These are phyloP conservation scores for Clarireedia sp. DNA, from an alignment of 2,329 filamentous ascomycete genomes.

Conservation along the genomic window DNA sequence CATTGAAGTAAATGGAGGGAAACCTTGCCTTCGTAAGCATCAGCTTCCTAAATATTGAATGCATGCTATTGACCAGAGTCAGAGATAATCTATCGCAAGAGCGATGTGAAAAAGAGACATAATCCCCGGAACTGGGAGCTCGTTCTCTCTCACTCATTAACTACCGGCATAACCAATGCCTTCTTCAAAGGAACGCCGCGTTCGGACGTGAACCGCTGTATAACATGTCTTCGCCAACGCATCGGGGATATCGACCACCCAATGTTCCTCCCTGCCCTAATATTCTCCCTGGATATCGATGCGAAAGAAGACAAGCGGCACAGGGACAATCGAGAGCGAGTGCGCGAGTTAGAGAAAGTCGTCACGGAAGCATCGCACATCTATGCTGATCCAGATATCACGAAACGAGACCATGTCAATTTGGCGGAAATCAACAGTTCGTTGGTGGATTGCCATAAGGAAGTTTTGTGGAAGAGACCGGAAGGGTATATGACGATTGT, in stretches of 20 bases:
- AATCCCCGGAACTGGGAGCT: conserved; percentile 58
- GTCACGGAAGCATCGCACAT: conserved; percentile 48
- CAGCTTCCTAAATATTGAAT: neutral
- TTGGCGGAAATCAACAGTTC: conserved; percentile 54
- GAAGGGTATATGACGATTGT: conserved; percentile 52
- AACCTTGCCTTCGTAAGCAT: conserved; percentile 48
- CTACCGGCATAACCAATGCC: conserved; percentile 48
- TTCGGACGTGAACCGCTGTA: conserved; percentile 44
- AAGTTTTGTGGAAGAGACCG: conserved; percentile 57
- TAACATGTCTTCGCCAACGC: conserved; percentile 46
- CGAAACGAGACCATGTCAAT: conserved; percentile 43
- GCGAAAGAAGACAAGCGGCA: conserved; percentile 49
- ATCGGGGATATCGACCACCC: conserved; percentile 48
- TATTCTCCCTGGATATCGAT: conserved; percentile 51
- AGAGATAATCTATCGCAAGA: conserved; percentile 58
- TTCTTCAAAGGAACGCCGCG: conserved; percentile 55
- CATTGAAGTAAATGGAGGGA: conserved; percentile 47
- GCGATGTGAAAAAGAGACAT: conserved; percentile 57
- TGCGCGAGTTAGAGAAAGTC: conserved; percentile 53
- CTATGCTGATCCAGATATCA: conserved; percentile 38
- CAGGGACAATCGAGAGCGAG: conserved; percentile 53
- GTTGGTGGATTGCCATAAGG: conserved; percentile 56
- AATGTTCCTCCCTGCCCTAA: conserved; percentile 51
- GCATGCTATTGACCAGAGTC: neutral
- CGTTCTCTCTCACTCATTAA: conserved; percentile 52